phyloP scores from a whole-genome alignment of 1,139 yeast species.

The Pichia inconspicua region DNA sequence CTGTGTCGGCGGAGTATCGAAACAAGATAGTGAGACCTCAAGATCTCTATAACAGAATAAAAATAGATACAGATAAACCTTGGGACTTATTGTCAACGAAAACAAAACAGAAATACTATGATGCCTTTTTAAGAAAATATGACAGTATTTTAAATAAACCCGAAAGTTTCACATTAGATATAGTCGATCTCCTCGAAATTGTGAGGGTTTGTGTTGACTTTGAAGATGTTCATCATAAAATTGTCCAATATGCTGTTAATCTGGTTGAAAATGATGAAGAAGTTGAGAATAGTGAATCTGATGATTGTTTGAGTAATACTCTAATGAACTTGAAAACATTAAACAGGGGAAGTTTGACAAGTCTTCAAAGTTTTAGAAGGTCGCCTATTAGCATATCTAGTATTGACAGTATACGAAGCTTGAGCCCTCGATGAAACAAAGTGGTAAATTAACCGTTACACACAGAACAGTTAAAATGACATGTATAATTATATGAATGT shows the following conservation, averaged over 20 bases:
- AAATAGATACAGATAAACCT: slow-evolving; percentile 15
- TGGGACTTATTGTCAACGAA: slow-evolving; percentile 19
- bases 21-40: slow-evolving; percentile 23
- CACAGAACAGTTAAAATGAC: neutral
- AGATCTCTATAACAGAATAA: slow-evolving; percentile 22
- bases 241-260: slow-evolving; percentile 15
- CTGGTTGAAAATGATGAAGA: slow-evolving; percentile 10
- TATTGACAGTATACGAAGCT: neutral
- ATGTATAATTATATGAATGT: neutral
- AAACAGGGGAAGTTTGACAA: neutral
- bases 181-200: slow-evolving; percentile 15
- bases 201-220: slow-evolving; percentile 18
- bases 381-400: neutral
- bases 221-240: slow-evolving; percentile 14
- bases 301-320: neutral
- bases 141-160: slow-evolving; percentile 17
- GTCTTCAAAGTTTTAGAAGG: neutral
- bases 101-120: slow-evolving; percentile 22
- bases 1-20: slow-evolving; percentile 23
- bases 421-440: neutral
- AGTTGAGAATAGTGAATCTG: neutral
- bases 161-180: slow-evolving; percentile 9
- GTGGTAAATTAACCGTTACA: neutral
- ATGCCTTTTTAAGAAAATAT: slow-evolving; percentile 25
- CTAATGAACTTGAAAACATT: neutral